Percentiles rank a stretch among this genome's conserved stretches.
phyloP scores from a whole-genome alignment of 2,329 filamentous ascomycete species.

The Bipolaris zeicola region DNA sequence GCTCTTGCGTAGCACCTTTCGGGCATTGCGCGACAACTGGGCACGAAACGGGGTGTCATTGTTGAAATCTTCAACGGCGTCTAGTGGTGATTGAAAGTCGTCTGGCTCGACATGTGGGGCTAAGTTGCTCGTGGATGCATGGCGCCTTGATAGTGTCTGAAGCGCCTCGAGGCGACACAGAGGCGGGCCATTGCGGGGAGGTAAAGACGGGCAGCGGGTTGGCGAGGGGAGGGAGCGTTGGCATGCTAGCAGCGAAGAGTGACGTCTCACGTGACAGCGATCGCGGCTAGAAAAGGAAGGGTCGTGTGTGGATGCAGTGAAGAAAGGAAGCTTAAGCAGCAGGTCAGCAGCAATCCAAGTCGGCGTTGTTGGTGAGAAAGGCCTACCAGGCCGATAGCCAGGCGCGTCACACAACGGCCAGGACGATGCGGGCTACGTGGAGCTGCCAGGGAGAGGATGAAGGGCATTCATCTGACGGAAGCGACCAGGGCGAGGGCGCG shows the following conservation, averaged over 20 bases:
- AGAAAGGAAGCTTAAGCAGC: slow-evolving; percentile 3
- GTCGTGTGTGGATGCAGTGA: not conserved
- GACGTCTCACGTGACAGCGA: not conserved
- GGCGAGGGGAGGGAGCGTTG: not conserved
- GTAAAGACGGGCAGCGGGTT: not conserved
- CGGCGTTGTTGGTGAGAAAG: not conserved
- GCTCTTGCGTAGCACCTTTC: slow-evolving; percentile 29
- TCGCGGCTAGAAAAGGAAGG: not conserved
- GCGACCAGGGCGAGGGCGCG: slow-evolving; percentile 10
- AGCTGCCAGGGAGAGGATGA: slow-evolving; percentile 36
- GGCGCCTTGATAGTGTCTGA: not conserved
- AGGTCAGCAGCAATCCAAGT: not conserved
- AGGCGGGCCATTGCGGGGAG: not conserved
- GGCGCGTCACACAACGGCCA: slow-evolving; percentile 21
- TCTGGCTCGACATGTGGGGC: not conserved
- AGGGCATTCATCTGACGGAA: slow-evolving; percentile 47
- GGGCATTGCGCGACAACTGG: slow-evolving; percentile 17
- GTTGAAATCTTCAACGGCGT: not conserved
- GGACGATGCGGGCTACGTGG: slow-evolving; percentile 40
- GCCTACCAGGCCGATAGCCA: slow-evolving; percentile 23
- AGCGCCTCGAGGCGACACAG: slow-evolving; percentile 9
- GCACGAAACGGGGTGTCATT: slow-evolving; percentile 12
- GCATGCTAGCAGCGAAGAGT: not conserved
- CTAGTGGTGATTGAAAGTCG: not conserved
- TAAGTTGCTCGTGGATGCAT: not conserved